Evolutionary conservation across 2,329 filamentous ascomycete genomes (phyloP).

Genomic region (Clathrospora elynae): DNA sequence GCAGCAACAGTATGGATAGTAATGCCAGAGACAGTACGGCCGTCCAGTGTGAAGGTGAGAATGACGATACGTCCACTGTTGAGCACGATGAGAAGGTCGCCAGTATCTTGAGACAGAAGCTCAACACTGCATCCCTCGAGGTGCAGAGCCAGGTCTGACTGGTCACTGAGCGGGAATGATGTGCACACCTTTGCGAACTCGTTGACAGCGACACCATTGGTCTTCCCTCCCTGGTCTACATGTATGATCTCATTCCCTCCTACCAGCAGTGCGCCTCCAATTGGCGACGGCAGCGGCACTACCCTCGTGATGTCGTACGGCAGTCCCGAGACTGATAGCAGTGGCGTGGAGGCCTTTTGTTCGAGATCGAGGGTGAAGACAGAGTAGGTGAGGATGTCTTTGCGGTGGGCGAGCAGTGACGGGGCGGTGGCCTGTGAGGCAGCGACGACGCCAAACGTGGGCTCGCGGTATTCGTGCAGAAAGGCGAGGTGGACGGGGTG

Average conservation of each 20-base stretch:
- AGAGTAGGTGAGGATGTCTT: slow-evolving; percentile 85
- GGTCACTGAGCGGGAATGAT: slow-evolving; percentile 82
- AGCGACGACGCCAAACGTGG: slow-evolving; percentile 93
- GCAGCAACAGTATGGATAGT: slow-evolving; percentile 68
- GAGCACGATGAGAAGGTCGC: slow-evolving; percentile 83
- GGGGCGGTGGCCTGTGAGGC: slow-evolving; percentile 74
- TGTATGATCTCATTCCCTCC: slow-evolving; percentile 92
- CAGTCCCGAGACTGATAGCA: slow-evolving; percentile 81
- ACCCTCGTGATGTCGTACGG: slow-evolving; percentile 87
- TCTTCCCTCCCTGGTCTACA: slow-evolving; percentile 92
- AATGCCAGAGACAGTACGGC: slow-evolving; percentile 86
- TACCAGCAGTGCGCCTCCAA: slow-evolving; percentile 85
- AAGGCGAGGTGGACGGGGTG: slow-evolving; percentile 93
- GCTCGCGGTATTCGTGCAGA: slow-evolving; percentile 94
- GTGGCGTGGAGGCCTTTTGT: slow-evolving; percentile 88
- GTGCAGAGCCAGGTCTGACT: slow-evolving; percentile 77
- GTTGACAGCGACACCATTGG: slow-evolving; percentile 91
- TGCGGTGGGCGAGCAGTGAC: slow-evolving; percentile 74
- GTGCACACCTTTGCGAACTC: slow-evolving; percentile 83
- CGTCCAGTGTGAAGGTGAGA: slow-evolving; percentile 83
- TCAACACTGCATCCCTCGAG: slow-evolving; percentile 83
- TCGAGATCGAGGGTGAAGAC: slow-evolving; percentile 95
- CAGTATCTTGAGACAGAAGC: slow-evolving; percentile 73
- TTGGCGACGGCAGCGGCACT: slow-evolving; percentile 79
- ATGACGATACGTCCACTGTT: slow-evolving; percentile 75